Percentiles rank a stretch among this genome's conserved stretches.
Evolutionary conservation across 2,329 filamentous ascomycete genomes (phyloP).

Genomic region (Boeremia lycopersici): DNA sequence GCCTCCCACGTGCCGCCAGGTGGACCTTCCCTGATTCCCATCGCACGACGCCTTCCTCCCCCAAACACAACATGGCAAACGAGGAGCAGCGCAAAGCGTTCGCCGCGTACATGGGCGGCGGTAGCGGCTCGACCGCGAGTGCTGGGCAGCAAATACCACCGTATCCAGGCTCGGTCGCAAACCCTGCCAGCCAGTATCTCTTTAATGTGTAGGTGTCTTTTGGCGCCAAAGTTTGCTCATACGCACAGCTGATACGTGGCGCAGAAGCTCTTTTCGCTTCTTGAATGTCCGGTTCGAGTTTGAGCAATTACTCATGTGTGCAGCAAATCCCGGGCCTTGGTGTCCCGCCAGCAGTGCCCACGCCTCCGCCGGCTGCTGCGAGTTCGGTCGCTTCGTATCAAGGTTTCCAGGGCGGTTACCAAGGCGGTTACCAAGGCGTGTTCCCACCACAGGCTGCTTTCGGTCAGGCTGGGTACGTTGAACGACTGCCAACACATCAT

Average conservation of each 20-base stretch:
- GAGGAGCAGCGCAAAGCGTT: slow-evolving; percentile 41
- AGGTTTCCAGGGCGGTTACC: slow-evolving; percentile 21
- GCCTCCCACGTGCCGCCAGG: slow-evolving; percentile 2
- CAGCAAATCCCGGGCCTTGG: slow-evolving; percentile 31
- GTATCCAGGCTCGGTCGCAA: slow-evolving; percentile 24
- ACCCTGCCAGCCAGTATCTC: slow-evolving; percentile 28
- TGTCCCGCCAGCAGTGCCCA: slow-evolving; percentile 33
- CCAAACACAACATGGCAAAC: slow-evolving; percentile 30
- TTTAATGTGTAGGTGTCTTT: slow-evolving; percentile 34
- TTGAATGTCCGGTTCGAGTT: neutral
- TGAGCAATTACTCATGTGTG: slow-evolving; percentile 13
- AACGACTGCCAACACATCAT: neutral
- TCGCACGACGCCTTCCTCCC: slow-evolving; percentile 22
- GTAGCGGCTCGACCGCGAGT: slow-evolving; percentile 12
- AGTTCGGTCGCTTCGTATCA: slow-evolving; percentile 29
- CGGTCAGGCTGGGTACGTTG: slow-evolving; percentile 7
- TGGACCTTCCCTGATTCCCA: slow-evolving; percentile 17
- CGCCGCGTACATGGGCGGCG: slow-evolving; percentile 38
- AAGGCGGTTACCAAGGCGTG: slow-evolving; percentile 21
- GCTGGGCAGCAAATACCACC: slow-evolving; percentile 25
- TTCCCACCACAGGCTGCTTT: slow-evolving; percentile 18
- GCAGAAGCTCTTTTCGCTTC: slow-evolving; percentile 13
- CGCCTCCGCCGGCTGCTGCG: slow-evolving; percentile 31
- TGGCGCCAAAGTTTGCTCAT: neutral
- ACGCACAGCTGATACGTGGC: slow-evolving; percentile 11